phyloP scores from a whole-genome alignment of 805 yeast species.

The Pichia ethanolica region DNA sequence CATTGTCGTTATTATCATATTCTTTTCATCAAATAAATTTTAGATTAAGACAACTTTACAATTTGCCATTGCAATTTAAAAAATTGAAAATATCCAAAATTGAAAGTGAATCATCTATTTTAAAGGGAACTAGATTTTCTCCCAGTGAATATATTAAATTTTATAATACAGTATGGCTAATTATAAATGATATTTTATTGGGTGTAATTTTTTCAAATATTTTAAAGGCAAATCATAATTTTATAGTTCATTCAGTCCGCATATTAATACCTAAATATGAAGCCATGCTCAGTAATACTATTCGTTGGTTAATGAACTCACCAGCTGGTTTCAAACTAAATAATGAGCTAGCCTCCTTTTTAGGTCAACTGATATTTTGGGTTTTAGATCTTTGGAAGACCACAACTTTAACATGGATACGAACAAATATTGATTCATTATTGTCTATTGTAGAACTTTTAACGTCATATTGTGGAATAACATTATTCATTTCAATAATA shows the following conservation, averaged over 20 bases:
- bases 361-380: constrained; percentile 86
- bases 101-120: constrained; percentile 36
- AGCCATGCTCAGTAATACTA: constrained; percentile 30
- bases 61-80: constrained; percentile 72
- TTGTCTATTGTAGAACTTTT: constrained; percentile 12
- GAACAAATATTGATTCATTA: constrained; percentile 11
- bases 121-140: constrained; percentile 31
- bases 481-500: constrained; percentile 58
- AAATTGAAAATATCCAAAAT: constrained; percentile 33
- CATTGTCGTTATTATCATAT: constrained; percentile 9
- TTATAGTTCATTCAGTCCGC: constrained; percentile 7
- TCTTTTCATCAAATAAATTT: constrained; percentile 75
- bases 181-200: constrained; percentile 69
- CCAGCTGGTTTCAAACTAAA: constrained; percentile 94
- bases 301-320: constrained; percentile 73
- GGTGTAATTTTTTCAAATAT: constrained; percentile 57
- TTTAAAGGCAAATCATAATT: constrained; percentile 21
- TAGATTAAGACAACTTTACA: constrained; percentile 65
- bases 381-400: constrained; percentile 61
- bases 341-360: constrained; percentile 72
- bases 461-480: constrained; percentile 42
- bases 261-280: constrained; percentile 28
- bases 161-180: constrained; percentile 84
- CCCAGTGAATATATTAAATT: constrained; percentile 62
- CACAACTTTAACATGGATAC: constrained; percentile 13